These are phyloP conservation scores for Phalaenopsis hybrid DNA, from an alignment of 116 monocot genomes.

Conservation along the genomic window DNA sequence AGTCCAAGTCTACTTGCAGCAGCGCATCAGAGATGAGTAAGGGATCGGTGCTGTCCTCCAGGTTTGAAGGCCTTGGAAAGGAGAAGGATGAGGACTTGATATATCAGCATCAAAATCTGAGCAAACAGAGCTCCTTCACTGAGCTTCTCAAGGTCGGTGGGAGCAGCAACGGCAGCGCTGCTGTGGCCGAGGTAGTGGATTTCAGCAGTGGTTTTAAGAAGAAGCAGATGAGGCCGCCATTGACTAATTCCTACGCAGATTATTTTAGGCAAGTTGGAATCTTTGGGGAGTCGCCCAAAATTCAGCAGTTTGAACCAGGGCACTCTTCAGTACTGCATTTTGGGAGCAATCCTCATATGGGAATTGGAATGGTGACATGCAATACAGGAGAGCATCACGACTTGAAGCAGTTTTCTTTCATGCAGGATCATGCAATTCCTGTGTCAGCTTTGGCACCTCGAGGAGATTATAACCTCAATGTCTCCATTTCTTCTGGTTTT, in stretches of 20 bases:
- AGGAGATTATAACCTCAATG: slow-evolving; percentile 58
- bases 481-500: slow-evolving; percentile 81
- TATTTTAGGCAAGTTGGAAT: slow-evolving; percentile 36
- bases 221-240: slow-evolving; percentile 17
- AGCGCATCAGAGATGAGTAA: slow-evolving; percentile 90
- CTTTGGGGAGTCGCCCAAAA: not conserved
- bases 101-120: slow-evolving; percentile 1
- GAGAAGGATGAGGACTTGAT: slow-evolving; percentile 7
- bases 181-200: slow-evolving; percentile 19
- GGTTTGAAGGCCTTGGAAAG: slow-evolving; percentile 49
- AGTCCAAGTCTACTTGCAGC: slow-evolving; percentile 30
- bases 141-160: slow-evolving; percentile 53
- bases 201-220: not conserved
- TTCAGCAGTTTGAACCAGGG: not conserved
- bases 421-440: slow-evolving; percentile 35
- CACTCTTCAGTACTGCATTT: slow-evolving; percentile 37
- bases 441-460: not conserved
- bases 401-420: slow-evolving; percentile 61
- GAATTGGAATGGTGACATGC: slow-evolving; percentile 34
- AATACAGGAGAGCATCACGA: slow-evolving; percentile 44
- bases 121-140: slow-evolving; percentile 63
- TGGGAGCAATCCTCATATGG: slow-evolving; percentile 39
- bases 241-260: slow-evolving; percentile 37
- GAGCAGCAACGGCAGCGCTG: not conserved
- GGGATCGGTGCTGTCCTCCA: slow-evolving; percentile 75